Evolutionary conservation across 140 eudicot genomes (phyloP).

Genomic region (Flaveria floridana): DNA sequence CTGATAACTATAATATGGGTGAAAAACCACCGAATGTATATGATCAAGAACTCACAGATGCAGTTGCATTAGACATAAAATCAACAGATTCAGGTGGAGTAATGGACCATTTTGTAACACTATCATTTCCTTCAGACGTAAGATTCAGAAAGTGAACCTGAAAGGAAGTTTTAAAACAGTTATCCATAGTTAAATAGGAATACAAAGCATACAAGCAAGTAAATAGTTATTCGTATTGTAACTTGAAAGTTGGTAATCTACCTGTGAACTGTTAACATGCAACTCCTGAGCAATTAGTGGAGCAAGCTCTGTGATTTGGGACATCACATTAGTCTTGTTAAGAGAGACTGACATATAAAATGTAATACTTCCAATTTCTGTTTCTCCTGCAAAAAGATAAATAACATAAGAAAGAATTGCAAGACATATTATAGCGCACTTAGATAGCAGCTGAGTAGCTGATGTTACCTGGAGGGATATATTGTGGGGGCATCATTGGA

Average conservation of each 20-base stretch:
- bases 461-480: constrained; percentile 53
- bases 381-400: constrained; percentile 51
- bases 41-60: constrained; percentile 45
- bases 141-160: constrained; percentile 67
- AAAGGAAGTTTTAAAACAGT: constrained; percentile 22
- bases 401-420: not conserved
- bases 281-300: constrained; percentile 58
- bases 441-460: constrained; percentile 6
- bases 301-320: constrained; percentile 57
- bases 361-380: constrained; percentile 53
- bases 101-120: constrained; percentile 66
- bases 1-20: not conserved
- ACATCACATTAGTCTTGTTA: constrained; percentile 45
- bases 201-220: not conserved
- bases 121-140: constrained; percentile 52
- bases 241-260: constrained; percentile 21
- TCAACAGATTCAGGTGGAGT: constrained; percentile 54
- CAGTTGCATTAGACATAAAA: constrained; percentile 56
- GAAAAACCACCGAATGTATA: not conserved
- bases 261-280: constrained; percentile 73
- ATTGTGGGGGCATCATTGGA: constrained; percentile 50
- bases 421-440: not conserved
- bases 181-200: not conserved
- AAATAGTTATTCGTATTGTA: not conserved
- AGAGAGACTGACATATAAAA: constrained; percentile 52